Evolutionary conservation across 2,329 filamentous ascomycete genomes (phyloP).

Genomic region (Pseudogymnoascus sp.): DNA sequence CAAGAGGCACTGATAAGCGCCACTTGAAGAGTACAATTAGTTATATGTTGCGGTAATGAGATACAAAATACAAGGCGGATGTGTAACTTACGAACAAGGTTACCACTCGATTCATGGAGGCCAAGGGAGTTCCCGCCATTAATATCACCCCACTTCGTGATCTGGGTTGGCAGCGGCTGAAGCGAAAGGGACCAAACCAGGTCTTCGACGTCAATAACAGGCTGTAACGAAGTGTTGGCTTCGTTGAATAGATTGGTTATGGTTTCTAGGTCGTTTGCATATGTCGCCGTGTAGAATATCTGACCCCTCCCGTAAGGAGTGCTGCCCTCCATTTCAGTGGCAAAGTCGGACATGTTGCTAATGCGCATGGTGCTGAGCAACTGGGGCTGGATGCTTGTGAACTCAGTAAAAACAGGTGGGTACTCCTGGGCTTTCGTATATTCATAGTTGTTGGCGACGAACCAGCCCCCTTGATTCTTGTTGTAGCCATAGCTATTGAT

Average conservation of each 20-base stretch:
- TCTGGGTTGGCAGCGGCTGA: conserved; percentile 10
- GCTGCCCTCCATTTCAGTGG: conserved; percentile 7
- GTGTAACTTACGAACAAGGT: conserved; percentile 5
- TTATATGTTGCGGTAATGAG: not conserved
- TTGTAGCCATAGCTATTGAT: conserved; percentile 9
- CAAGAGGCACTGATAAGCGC: conserved; percentile 6
- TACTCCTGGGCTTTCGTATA: conserved; percentile 12
- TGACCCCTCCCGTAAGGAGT: conserved; percentile 2
- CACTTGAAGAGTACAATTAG: conserved; percentile 5
- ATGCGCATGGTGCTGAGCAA: conserved; percentile 11
- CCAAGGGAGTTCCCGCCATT: conserved; percentile 12
- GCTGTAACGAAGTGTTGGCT: not conserved
- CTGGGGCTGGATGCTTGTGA: conserved; percentile 10
- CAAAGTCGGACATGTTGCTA: conserved; percentile 13
- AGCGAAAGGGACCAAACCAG: conserved; percentile 3
- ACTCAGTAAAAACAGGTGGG: conserved; percentile 9
- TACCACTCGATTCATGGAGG: conserved; percentile 10
- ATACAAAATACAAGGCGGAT: not conserved
- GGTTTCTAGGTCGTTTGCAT: conserved; percentile 4
- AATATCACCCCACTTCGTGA: conserved; percentile 9
- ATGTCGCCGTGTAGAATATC: conserved; percentile 11
- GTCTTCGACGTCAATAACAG: not conserved
- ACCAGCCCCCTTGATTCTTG: not conserved
- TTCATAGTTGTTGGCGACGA: conserved; percentile 8
- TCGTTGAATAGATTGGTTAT: conserved; percentile 9